Conservation (phyloP, 1,284 basidiomycete species). For the Termitomyces sp. region DNA sequence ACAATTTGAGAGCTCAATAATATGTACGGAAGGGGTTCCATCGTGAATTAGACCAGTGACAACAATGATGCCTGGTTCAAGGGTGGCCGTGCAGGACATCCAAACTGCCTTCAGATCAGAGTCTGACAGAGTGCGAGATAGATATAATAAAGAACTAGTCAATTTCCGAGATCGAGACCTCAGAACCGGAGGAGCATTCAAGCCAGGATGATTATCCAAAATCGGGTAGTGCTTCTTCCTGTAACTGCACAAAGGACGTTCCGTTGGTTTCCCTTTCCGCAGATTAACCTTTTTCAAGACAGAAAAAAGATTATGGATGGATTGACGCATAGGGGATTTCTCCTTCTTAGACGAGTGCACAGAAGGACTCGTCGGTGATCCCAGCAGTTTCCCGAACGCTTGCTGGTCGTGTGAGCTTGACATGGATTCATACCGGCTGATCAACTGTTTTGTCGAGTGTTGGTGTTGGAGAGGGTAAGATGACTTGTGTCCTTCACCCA, state of each 20-base stretch:
- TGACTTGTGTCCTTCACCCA: slow-evolving; percentile 6
- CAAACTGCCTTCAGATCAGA: slow-evolving; percentile 39
- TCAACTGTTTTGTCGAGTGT: slow-evolving; percentile 35
- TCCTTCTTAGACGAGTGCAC: slow-evolving; percentile 24
- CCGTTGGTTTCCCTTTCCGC: slow-evolving; percentile 27
- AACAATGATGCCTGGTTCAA: slow-evolving; percentile 43
- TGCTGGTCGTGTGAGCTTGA: slow-evolving; percentile 3
- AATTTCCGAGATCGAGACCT: slow-evolving; percentile 14
- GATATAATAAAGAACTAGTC: slow-evolving; percentile 42
- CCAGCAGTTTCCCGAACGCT: not conserved
- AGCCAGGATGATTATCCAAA: slow-evolving; percentile 1
- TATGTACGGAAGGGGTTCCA: slow-evolving; percentile 38
- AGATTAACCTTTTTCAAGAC: slow-evolving; percentile 49
- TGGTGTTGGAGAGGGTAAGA: slow-evolving; percentile 18
- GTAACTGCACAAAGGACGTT: slow-evolving; percentile 13
- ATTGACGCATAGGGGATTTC: slow-evolving; percentile 58
- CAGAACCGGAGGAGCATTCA: slow-evolving; percentile 12
- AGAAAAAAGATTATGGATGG: slow-evolving; percentile 59
- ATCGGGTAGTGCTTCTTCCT: slow-evolving; percentile 5
- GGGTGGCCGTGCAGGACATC: slow-evolving; percentile 45
- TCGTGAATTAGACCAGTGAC: slow-evolving; percentile 42
- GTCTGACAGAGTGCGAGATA: slow-evolving; percentile 29
- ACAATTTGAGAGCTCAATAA: slow-evolving; percentile 47
- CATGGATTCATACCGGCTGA: slow-evolving; percentile 39
- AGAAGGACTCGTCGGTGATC: not conserved